These are phyloP conservation scores for Puccinia sorghi DNA, from an alignment of 1,284 basidiomycete species.

Conservation along the genomic window DNA sequence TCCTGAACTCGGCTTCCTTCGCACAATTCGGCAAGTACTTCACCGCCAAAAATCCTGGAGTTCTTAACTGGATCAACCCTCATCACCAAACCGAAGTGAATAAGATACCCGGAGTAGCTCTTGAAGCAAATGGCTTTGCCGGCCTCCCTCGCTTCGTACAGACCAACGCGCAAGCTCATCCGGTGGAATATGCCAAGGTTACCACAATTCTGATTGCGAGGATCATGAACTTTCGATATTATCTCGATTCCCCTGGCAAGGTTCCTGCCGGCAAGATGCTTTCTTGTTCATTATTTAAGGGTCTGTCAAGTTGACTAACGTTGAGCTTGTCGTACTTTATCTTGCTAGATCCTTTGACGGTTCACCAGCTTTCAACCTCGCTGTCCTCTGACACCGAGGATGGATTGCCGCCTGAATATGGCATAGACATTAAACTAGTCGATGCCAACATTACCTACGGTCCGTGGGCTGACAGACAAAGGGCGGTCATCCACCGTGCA, in stretches of 20 bases:
- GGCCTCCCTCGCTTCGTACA: conserved; percentile 54
- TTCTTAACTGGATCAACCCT: background rate
- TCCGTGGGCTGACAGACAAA: conserved; percentile 89
- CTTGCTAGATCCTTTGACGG: conserved; percentile 1
- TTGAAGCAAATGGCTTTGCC: conserved; percentile 61
- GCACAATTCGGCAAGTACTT: conserved; percentile 35
- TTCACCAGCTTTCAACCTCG: conserved; percentile 52
- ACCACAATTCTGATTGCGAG: conserved; percentile 76
- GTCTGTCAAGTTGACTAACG: conserved; percentile 11
- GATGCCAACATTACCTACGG: conserved; percentile 78
- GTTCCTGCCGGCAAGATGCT: conserved; percentile 46
- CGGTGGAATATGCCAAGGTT: conserved; percentile 78
- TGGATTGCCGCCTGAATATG: conserved; percentile 86
- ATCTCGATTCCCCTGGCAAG: conserved; percentile 66
- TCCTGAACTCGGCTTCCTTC: conserved; percentile 21
- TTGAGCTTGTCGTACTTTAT: conserved; percentile 28
- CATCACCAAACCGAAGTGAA: conserved; percentile 54
- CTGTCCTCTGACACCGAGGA: conserved; percentile 62
- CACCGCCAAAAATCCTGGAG: conserved; percentile 10
- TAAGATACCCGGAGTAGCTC: conserved; percentile 57
- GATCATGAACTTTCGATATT: conserved; percentile 75
- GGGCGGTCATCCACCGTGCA: conserved; percentile 72
- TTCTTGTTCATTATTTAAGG: background rate
- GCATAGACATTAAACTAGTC: conserved; percentile 75
- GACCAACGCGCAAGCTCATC: conserved; percentile 53